Evolutionary conservation across 371 early-diverging fungal genomes (phyloP), one percentile per base, ranked within the genome.

Genomic region (Mucor circinelloides): DNA sequence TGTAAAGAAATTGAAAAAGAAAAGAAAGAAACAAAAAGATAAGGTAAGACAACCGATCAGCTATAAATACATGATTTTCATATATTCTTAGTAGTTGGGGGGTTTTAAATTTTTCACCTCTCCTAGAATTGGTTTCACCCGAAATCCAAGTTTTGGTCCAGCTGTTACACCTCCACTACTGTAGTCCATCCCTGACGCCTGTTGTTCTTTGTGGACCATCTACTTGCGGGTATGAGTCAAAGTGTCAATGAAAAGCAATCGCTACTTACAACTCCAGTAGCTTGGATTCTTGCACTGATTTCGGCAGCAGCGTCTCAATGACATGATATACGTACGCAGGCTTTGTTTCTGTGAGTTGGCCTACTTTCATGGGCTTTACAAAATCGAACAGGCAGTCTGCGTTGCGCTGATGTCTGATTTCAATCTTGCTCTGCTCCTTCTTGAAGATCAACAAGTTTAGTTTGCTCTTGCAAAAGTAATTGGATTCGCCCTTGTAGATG

Each of bases 371-470:
- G 0, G 96, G 96, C 72, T 93, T 93, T 52, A 94, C 76, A 82
- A 90, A 95, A 69, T 97, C 97, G 84, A 97, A 95, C 58, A 95
- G 87, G 71, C 93, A 94, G 74, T 97, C 97, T 12, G 97, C 92
- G 72, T 90, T 95, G 46, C 96, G 87, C 72, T 97, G 97, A 79
- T 97, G 96, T 38, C 96, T 78, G 54, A 97, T 79, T 57, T 97
- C 96, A 56, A 95, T 77, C 52, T 52, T 52, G 52, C 13, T 27
- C 52, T 93, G 94, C 58, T 87, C 91, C 81, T 90, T 91, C 76
- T 96, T 85, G 78, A 97, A 95, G 38, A 97, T 93, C 36, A 95
- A 71, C n/a, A 93, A 83, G 31, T 92, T 93, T 54, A 92, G 79
- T 68, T 97, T 95, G 40, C 93, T 91, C 67, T 91, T 91, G 70